Base-by-base conservation (phyloP, 805 yeast species). In the Candida corydali region DNA sequence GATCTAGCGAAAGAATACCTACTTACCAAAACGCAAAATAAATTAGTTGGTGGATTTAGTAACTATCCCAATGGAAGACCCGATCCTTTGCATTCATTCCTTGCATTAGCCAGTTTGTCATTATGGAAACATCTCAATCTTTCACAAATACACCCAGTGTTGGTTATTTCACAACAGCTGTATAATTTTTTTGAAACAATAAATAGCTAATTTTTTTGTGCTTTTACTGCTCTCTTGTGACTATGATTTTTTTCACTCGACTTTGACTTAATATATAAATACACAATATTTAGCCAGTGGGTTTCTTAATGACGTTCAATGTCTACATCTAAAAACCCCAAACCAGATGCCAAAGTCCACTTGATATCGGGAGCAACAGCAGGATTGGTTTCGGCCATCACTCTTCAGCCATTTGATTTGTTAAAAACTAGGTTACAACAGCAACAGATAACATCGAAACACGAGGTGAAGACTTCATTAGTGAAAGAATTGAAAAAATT, bases 341-440 rank as follows among this genome's bases (percentile, higher is more conserved):
- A 26, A 8, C 44, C 46, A 4, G 41, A 46, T 26, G 47, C 57
- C 4, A 42, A 47, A 15, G 58, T 71, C 1, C 96, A 88, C 57
- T 58, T 87, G 8, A 47, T 77, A 11, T 85, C 96, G 1, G 98
- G 97, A 0, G 88, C 85, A 45, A 49, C 76, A 6, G 94, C 95
- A 1, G 98, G 98, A 1, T 61, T 91, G 35, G 70, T 87, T 0
- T 82, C 96, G 3, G 78, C 96, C 0, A 75, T 86, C 4, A 69
- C 75, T 0, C 68, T 91, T 27, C 98, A 91, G 57, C 98, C 98
- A 1, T 71, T 91, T 31, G 98, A 91, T 57, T 69, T 91, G 31
- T 61, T 91, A 32, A 91, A 91, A 57, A 91, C 98, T 0, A 61
- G 98, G 44, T 68, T 87, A 7, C 98, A 67, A 47, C 71, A 67